Base-by-base conservation (phyloP, 192 early-diverging fungal genomes). In the Cetraspora pellucida region DNA sequence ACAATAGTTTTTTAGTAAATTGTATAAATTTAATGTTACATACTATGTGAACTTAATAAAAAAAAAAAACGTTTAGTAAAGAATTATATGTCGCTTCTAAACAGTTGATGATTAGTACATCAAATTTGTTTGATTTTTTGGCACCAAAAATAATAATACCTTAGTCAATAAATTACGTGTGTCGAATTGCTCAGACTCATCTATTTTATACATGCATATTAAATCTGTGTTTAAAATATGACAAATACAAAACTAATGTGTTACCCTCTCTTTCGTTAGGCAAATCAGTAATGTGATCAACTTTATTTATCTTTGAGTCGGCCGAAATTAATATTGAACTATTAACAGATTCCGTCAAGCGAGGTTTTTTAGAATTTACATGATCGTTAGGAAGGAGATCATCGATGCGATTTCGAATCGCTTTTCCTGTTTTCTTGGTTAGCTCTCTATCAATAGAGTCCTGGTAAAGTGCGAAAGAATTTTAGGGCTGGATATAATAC, bases 371-470 rank as follows among this genome's bases (percentile, higher is more conserved):
- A 11, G 17, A 17, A 66, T 66, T 30, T 66, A 21, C 64, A 37
- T 66, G 37, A 57, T 65, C 63, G 13, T 65, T 43, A 65, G 63
- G 9, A 65, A 65, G 27, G 37, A 65, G 63, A 8, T 65, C 55
- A 57, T 57, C 55, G 4, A 57, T 57, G 55, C 21, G 55, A 25
- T 65, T 65, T 43, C 31, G 8, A 43, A 65, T 43, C 0, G 8
- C 31, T 13, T 65, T 37, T 28, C 13, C 37, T 43, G 63, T 65
- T 65, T 65, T 65, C 37, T 65, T 65, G 63, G 63, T 65, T 65
- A 65, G 63, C 27, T 2, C 37, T 65, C 27, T 65, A 43, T 65
- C 63, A 65, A 65, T 43, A 43, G 8, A 65, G 31, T 28, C 28
- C 63, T 65, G 30, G 30, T 43, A 65, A 65, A 65, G 28, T 65